Evolutionary conservation across 2,329 filamentous ascomycete genomes (phyloP).

Genomic region (Clonostachys rosea): DNA sequence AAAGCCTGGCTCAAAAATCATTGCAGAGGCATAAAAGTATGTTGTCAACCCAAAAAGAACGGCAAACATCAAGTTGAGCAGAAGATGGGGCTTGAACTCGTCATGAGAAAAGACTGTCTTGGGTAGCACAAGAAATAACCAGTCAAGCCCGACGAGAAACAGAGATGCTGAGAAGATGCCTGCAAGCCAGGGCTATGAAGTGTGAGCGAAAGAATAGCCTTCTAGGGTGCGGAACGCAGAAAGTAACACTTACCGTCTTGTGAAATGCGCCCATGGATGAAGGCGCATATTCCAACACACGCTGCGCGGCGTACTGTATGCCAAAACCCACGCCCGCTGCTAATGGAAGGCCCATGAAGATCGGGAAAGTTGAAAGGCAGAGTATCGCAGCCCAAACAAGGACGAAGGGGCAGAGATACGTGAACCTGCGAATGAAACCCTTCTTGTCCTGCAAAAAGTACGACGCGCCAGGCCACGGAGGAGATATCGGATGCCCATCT

Average conservation of each 20-base stretch:
- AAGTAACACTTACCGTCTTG: slow-evolving; percentile 62
- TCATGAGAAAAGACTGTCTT: slow-evolving; percentile 20
- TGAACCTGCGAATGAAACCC: slow-evolving; percentile 75
- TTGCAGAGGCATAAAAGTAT: slow-evolving; percentile 85
- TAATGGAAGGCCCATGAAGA: slow-evolving; percentile 73
- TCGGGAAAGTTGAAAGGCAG: slow-evolving; percentile 67
- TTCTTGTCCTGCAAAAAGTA: slow-evolving; percentile 73
- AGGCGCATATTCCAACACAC: slow-evolving; percentile 76
- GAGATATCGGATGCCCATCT: slow-evolving; percentile 65
- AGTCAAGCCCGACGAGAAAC: slow-evolving; percentile 75
- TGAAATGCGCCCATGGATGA: slow-evolving; percentile 86
- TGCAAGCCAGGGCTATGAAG: slow-evolving; percentile 73
- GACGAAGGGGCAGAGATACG: slow-evolving; percentile 84
- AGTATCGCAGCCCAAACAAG: slow-evolving; percentile 68
- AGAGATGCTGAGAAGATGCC: slow-evolving; percentile 88
- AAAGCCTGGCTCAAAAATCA: slow-evolving; percentile 86
- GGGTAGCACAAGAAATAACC: slow-evolving; percentile 67
- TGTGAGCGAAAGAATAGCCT: slow-evolving; percentile 3
- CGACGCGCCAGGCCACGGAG: slow-evolving; percentile 68
- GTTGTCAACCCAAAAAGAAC: slow-evolving; percentile 59
- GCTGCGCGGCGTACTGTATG: slow-evolving; percentile 73
- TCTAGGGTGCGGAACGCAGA: not conserved
- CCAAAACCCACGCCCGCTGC: slow-evolving; percentile 61
- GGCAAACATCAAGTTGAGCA: slow-evolving; percentile 75
- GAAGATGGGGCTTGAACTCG: slow-evolving; percentile 40